Evolutionary conservation across 441 rosid genomes (phyloP).

Genomic region (Adansonia madagascariensis): DNA sequence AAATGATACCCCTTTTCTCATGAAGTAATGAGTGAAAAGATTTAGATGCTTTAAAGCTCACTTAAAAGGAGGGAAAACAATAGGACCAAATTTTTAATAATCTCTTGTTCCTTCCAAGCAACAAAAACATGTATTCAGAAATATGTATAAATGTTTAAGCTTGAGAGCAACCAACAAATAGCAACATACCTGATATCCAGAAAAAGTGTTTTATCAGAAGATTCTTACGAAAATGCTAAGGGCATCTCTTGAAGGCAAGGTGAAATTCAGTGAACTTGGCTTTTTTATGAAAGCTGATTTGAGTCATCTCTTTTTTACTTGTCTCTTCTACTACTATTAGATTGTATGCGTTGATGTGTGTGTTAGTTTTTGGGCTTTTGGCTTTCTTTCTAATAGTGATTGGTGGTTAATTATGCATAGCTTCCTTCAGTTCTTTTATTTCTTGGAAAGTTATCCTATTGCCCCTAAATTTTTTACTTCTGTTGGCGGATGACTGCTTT

Average conservation of each 20-base stretch:
- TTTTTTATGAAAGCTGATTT: slow-evolving; percentile 11
- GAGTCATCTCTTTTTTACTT: neutral
- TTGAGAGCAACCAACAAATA: neutral
- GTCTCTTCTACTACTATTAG: too few relatives aligned
- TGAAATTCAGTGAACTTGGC: neutral
- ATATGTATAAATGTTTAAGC: neutral
- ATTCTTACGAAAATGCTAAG: neutral
- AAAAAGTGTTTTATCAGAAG: neutral
- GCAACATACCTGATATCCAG: neutral
- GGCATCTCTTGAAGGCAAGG: slow-evolving; percentile 1
- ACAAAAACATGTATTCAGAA: neutral
- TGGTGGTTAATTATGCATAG: slow-evolving; percentile 12
- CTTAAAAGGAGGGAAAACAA: neutral
- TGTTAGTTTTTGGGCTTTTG: too few relatives aligned
- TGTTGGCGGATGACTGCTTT: slow-evolving; percentile 31
- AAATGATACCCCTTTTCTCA: neutral
- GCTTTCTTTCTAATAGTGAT: neutral
- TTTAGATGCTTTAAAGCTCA: neutral
- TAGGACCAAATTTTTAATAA: neutral
- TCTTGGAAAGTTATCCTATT: neutral
- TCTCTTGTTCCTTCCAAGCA: neutral
- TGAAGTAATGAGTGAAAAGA: neutral
- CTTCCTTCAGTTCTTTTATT: neutral
- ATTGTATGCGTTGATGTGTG: too few relatives aligned
- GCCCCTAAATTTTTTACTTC: neutral